phyloP scores from a whole-genome alignment of 768 basidiomycete genomes.

The Tricholoma terreum region DNA sequence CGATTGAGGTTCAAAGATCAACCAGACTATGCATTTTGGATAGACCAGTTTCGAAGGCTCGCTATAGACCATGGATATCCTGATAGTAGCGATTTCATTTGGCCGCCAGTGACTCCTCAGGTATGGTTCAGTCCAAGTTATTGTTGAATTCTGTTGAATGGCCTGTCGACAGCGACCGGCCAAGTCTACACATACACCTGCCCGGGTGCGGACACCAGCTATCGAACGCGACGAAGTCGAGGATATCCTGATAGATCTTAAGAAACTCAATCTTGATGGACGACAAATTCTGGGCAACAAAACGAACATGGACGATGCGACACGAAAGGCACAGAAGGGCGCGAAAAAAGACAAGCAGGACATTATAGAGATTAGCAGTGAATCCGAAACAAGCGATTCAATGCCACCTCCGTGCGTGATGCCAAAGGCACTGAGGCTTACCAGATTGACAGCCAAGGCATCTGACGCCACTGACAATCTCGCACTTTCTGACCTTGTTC shows the following conservation, averaged over 20 bases:
- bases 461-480: constrained; percentile 50
- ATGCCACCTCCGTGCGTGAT: constrained; percentile 29
- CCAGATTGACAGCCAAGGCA: constrained; percentile 42
- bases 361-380: constrained; percentile 48
- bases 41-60: constrained; percentile 61
- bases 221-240: constrained; percentile 44
- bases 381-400: constrained; percentile 29
- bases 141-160: constrained; percentile 20
- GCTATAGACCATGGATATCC: constrained; percentile 58
- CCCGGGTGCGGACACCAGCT: constrained; percentile 34
- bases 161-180: constrained; percentile 3
- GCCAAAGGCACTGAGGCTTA: constrained; percentile 54
- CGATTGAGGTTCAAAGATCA: constrained; percentile 63
- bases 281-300: constrained; percentile 50
- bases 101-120: constrained; percentile 58
- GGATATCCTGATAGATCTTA: constrained; percentile 55
- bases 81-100: constrained; percentile 59
- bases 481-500: constrained; percentile 50
- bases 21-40: constrained; percentile 68
- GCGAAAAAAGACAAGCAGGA: constrained; percentile 26
- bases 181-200: constrained; percentile 32
- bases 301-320: constrained; percentile 42
- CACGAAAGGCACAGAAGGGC: constrained; percentile 31
- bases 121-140: constrained; percentile 18
- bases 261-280: constrained; percentile 54